phyloP scores from a whole-genome alignment of 2,329 filamentous ascomycete genomes.

The Aplosporella prunicola region DNA sequence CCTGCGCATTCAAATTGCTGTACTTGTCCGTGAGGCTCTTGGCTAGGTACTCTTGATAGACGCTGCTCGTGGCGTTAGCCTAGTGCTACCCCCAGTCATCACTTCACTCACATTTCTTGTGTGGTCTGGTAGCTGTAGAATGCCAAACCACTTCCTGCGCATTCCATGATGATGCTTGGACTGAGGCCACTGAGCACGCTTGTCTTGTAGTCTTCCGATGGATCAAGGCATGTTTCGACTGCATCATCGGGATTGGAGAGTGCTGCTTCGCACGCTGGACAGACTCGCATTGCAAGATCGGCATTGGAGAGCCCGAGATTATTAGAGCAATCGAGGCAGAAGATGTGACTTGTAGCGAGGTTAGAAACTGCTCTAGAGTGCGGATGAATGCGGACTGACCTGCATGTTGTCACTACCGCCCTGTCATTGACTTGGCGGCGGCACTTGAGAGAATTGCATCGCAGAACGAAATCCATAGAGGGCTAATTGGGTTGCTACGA shows the following conservation, averaged over 20 bases:
- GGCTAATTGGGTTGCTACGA: too few relatives aligned
- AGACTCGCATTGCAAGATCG: slow-evolving; percentile 46
- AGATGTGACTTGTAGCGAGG: slow-evolving; percentile 59
- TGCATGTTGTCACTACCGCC: slow-evolving; percentile 84
- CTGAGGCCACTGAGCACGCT: slow-evolving; percentile 74
- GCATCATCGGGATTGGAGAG: slow-evolving; percentile 67
- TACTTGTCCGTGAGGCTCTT: slow-evolving; percentile 68
- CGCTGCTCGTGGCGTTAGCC: slow-evolving; percentile 35
- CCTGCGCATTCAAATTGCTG: slow-evolving; percentile 50
- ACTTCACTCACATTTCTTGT: slow-evolving; percentile 62
- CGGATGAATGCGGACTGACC: slow-evolving; percentile 38
- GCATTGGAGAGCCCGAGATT: slow-evolving; percentile 51
- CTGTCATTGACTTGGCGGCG: slow-evolving; percentile 56
- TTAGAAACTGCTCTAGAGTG: slow-evolving; percentile 10
- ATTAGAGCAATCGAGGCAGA: slow-evolving; percentile 68
- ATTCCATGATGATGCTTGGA: slow-evolving; percentile 77
- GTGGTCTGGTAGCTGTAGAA: slow-evolving; percentile 84
- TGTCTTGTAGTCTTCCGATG: slow-evolving; percentile 82
- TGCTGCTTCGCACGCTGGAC: slow-evolving; percentile 65
- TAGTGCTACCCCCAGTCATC: not conserved
- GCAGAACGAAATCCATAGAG: slow-evolving; percentile 62
- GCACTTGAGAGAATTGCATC: slow-evolving; percentile 75
- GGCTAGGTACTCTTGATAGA: slow-evolving; percentile 67
- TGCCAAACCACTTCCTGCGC: slow-evolving; percentile 64
- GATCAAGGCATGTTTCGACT: slow-evolving; percentile 60